phyloP scores from a whole-genome alignment of 2,329 filamentous ascomycete genomes.

The Pseudocercospora crystallina region DNA sequence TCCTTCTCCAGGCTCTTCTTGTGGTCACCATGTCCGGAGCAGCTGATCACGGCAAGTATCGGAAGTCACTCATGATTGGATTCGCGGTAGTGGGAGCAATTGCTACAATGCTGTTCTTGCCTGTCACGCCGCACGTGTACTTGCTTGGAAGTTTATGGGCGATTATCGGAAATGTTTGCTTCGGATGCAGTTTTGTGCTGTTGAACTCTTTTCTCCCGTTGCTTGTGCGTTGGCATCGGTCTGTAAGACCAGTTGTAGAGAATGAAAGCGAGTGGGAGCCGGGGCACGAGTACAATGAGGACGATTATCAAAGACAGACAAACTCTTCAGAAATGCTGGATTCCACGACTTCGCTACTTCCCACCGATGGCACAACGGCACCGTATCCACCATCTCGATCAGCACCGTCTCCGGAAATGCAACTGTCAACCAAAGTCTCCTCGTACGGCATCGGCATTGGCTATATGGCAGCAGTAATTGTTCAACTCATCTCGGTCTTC shows the following conservation, averaged over 20 bases:
- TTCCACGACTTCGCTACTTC: slow-evolving; percentile 17
- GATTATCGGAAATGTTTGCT: slow-evolving; percentile 88
- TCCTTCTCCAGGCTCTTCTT: slow-evolving; percentile 81
- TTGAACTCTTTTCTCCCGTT: slow-evolving; percentile 93
- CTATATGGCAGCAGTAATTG: slow-evolving; percentile 79
- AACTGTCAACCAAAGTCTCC: slow-evolving; percentile 85
- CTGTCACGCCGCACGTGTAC: slow-evolving; percentile 72
- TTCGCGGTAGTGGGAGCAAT: slow-evolving; percentile 82
- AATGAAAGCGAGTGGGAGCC: slow-evolving; percentile 5
- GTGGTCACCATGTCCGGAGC: slow-evolving; percentile 96
- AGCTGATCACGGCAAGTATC: slow-evolving; percentile 84
- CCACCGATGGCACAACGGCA: slow-evolving; percentile 22
- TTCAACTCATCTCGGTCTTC: slow-evolving; percentile 78
- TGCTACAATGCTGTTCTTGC: slow-evolving; percentile 85
- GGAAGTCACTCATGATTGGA: slow-evolving; percentile 80
- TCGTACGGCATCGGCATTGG: slow-evolving; percentile 91
- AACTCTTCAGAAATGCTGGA: slow-evolving; percentile 6
- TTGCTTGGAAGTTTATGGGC: slow-evolving; percentile 79
- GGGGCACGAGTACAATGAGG: slow-evolving; percentile 15
- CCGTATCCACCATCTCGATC: slow-evolving; percentile 35
- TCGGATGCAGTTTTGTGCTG: slow-evolving; percentile 91
- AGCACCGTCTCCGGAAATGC: slow-evolving; percentile 64
- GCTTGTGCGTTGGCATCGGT: slow-evolving; percentile 75
- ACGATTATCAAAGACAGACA: slow-evolving; percentile 4
- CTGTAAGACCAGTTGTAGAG: slow-evolving; percentile 7